A percentile compares a stretch with the other conserved stretches of the same genome.
These are phyloP conservation scores for Cercospora zeae-maydis DNA, from an alignment of 2,329 filamentous ascomycete species.

Conservation along the genomic window DNA sequence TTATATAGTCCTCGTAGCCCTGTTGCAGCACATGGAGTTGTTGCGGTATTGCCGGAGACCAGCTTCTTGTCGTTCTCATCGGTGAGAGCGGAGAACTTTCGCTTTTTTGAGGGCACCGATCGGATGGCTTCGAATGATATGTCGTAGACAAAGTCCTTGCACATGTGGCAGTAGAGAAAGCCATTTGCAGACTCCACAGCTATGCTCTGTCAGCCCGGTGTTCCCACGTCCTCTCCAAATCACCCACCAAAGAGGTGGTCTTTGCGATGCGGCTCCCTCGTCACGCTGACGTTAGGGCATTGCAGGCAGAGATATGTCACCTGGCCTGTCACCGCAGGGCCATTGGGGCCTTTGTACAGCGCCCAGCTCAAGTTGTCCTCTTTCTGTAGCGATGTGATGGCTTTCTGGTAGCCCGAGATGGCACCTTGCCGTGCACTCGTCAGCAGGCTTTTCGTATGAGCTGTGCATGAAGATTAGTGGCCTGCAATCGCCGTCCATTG, in stretches of 20 bases:
- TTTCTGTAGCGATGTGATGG: conserved; percentile 69
- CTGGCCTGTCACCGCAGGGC: conserved; percentile 23
- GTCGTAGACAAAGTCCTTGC: conserved; percentile 79
- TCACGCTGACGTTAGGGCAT: conserved; percentile 65
- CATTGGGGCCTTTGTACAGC: conserved; percentile 53
- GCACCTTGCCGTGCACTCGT: conserved; percentile 65
- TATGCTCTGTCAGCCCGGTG: conserved; percentile 36
- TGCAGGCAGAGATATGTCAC: conserved; percentile 64
- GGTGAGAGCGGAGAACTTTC: conserved; percentile 49
- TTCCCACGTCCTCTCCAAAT: not conserved
- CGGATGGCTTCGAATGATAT: conserved; percentile 73
- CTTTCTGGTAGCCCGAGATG: conserved; percentile 67
- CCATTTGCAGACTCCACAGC: conserved; percentile 75
- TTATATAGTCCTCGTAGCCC: conserved; percentile 93
- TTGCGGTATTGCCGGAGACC: conserved; percentile 72
- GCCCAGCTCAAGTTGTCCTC: conserved; percentile 63
- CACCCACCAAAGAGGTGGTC: conserved; percentile 68
- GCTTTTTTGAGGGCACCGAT: conserved; percentile 60
- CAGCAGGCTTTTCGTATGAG: conserved; percentile 68
- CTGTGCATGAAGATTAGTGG: conserved; percentile 46
- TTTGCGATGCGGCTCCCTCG: conserved; percentile 69
- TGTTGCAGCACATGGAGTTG: conserved; percentile 77
- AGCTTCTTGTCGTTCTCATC: conserved; percentile 64
- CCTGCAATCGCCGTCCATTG: not conserved
- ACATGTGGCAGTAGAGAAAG: conserved; percentile 74